Percentiles rank a stretch among this genome's conserved stretches.
Evolutionary conservation across 306 rosid genomes (phyloP).

Genomic region (Begonia loranthoides): DNA sequence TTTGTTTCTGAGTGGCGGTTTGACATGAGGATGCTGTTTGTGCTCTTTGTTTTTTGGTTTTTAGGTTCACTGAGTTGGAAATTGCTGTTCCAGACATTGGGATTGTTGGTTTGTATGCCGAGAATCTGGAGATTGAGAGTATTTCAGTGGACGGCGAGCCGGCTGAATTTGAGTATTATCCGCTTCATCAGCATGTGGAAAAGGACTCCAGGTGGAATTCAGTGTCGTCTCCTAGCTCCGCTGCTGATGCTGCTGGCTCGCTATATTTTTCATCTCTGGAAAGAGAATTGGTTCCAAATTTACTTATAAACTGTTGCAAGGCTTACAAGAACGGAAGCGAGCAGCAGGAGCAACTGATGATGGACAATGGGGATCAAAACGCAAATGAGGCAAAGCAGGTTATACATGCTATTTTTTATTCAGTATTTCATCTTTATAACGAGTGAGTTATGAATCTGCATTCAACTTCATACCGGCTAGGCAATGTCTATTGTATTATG

Average conservation of each 20-base stretch:
- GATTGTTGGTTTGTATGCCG: conserved; percentile 84
- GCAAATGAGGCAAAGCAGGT: conserved; percentile 75
- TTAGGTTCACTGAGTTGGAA: conserved; percentile 79
- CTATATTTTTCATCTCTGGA: conserved; percentile 54
- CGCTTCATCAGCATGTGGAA: conserved; percentile 33
- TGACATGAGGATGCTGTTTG: background rate
- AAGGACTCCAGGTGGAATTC: conserved; percentile 45
- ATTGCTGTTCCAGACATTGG: conserved; percentile 88
- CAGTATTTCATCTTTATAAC: background rate
- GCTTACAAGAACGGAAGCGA: conserved; percentile 48
- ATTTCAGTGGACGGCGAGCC: conserved; percentile 88
- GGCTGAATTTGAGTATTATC: conserved; percentile 74
- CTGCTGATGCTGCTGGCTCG: conserved; percentile 70
- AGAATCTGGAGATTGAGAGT: conserved; percentile 70
- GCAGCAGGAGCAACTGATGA: conserved; percentile 34
- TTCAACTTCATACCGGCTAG: too few relatives aligned
- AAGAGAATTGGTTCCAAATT: conserved; percentile 64
- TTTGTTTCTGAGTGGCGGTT: background rate
- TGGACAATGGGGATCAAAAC: conserved; percentile 52
- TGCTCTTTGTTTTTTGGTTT: background rate
- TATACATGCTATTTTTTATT: conserved; percentile 18
- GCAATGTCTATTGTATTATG: too few relatives aligned
- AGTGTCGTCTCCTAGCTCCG: conserved; percentile 46
- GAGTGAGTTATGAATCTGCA: conserved; percentile 3
- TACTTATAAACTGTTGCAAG: conserved; percentile 80